Evolutionary conservation across 2,329 filamentous ascomycete species (phyloP).

Genomic region (Cercospora nicotianae): DNA sequence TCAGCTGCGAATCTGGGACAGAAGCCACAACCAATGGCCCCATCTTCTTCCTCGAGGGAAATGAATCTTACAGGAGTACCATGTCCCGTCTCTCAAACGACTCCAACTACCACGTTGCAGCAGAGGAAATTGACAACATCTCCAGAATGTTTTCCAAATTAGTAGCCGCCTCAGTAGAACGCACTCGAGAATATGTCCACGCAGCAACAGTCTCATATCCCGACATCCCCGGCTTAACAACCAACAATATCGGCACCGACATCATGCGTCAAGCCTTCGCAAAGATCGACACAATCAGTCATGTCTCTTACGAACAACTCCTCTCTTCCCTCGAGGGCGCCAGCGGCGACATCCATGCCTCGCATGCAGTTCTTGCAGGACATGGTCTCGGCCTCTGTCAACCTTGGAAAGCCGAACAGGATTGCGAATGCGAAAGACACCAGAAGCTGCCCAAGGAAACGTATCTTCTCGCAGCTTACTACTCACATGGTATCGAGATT

Average conservation of each 20-base stretch:
- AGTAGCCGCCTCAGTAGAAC: neutral
- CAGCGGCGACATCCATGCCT: neutral
- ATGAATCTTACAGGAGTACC: neutral
- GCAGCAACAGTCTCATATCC: neutral
- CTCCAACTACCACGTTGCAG: neutral
- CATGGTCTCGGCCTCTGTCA: conserved; percentile 12
- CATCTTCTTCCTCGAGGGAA: neutral
- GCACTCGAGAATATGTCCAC: neutral
- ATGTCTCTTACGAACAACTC: neutral
- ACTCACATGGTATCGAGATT: neutral
- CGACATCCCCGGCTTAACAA: neutral
- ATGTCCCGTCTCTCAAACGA: neutral
- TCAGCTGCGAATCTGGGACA: neutral
- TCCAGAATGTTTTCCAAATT: neutral
- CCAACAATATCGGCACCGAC: neutral
- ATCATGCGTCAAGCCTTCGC: neutral
- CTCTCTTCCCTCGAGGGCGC: neutral
- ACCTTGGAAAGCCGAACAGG: neutral
- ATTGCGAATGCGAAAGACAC: neutral
- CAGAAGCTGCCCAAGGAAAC: neutral
- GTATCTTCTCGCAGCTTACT: neutral
- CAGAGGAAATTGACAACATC: neutral
- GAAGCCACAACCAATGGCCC: neutral
- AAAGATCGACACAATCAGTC: neutral
- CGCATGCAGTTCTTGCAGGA: neutral